Evolutionary conservation across 257 asterid genomes (phyloP), one percentile per base, ranked within the genome.

Genomic region (Solanum ahanhuiri): DNA sequence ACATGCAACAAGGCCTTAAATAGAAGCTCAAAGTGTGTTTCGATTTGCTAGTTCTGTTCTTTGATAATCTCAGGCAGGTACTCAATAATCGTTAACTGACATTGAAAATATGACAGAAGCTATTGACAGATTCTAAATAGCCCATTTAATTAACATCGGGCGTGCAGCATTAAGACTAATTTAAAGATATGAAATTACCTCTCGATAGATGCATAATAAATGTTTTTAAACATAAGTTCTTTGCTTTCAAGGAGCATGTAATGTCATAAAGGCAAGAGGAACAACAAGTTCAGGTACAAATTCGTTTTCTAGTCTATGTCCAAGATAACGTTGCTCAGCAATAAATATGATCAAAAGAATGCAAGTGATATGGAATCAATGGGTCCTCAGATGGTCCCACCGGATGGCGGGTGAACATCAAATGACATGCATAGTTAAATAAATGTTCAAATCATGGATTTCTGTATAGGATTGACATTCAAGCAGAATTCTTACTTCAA

Each of bases 401-500:
- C 22, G 2, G 35, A 2, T 64, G 34, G 33, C 0, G 18, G 72
- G 63, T 23, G 60, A 6, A 7, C 63, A 23, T 79, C 67, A 79
- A 45, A 79, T 45, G 66, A 3, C 28, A 79, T 45, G 84, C 66
- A 48, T 48, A 48, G 41, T 45, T 25, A 23, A 17, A 79, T 1
- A 79, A 28, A 79, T 79, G 41, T 45, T 48, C 66, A 79, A 48
- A 2, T 79, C 28, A 2, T 48, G 25, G n/a, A 37, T 48, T 43
- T 15, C 23, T 25, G 17, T 39, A 75, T 39, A 12, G 82, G 54
- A 34, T 45, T 15, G 17, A 11, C 28, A 28, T 45, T 79, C 43
- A 15, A 48, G 9, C 66, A 45, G 83, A 39, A 48, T 71, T 81
- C 71, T 87, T 86, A 88, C 83, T 89, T 89, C 69, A 91, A 88